These are phyloP conservation scores for Pseudocohnilembus persalinus DNA, from an alignment of 169 alveolate genomes.

Conservation along the genomic window DNA sequence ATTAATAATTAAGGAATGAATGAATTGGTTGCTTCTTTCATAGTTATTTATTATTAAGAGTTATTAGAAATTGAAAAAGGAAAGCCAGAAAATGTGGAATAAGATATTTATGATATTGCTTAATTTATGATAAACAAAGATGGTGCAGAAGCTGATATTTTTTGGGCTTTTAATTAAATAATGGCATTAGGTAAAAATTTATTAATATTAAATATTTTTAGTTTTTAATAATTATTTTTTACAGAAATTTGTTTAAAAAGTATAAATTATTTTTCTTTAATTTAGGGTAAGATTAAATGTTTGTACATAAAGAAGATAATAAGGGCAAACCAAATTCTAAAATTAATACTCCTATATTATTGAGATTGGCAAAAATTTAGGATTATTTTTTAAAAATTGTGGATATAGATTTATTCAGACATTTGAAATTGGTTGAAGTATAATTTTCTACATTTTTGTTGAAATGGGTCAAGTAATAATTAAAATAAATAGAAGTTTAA, in stretches of 20 bases:
- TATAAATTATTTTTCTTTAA: background rate
- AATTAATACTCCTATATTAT: slow-evolving; percentile 32
- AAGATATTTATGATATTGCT: slow-evolving; percentile 11
- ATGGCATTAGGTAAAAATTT: slow-evolving; percentile 44
- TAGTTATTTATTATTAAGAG: slow-evolving; percentile 34
- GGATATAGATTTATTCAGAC: slow-evolving; percentile 74
- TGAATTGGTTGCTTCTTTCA: slow-evolving; percentile 43
- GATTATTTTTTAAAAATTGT: slow-evolving; percentile 48
- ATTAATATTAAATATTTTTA: too few relatives aligned
- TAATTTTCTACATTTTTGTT: slow-evolving; percentile 78
- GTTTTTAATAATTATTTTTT: too few relatives aligned
- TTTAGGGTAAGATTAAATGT: background rate
- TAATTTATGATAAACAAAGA: slow-evolving; percentile 21
- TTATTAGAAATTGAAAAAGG: slow-evolving; percentile 21
- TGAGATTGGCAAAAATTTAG: slow-evolving; percentile 34
- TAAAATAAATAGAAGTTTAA: background rate
- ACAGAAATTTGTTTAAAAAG: slow-evolving; percentile 45
- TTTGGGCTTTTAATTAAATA: slow-evolving; percentile 12
- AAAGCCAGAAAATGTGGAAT: slow-evolving; percentile 9
- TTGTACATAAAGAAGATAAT: slow-evolving; percentile 13
- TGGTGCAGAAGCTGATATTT: slow-evolving; percentile 48
- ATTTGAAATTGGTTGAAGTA: slow-evolving; percentile 67
- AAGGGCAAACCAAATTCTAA: slow-evolving; percentile 30
- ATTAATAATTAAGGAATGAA: slow-evolving; percentile 27
- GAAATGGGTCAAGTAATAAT: slow-evolving; percentile 69